Evolutionary conservation across 495 filamentous ascomycete genomes (phyloP).

Genomic region (Niebla homalea): DNA sequence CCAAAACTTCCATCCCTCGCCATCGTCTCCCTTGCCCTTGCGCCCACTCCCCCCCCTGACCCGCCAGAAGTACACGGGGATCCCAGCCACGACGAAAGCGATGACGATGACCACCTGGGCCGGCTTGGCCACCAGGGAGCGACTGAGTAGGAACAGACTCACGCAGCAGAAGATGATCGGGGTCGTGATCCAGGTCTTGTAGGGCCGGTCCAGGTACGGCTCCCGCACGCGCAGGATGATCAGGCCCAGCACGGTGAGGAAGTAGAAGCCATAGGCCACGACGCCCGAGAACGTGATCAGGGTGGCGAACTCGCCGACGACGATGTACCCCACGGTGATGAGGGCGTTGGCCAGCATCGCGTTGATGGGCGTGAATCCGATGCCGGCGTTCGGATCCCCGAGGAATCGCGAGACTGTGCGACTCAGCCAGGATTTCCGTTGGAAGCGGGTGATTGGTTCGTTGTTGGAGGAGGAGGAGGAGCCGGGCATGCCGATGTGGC

Average conservation of each 20-base stretch:
- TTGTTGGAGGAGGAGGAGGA: slow-evolving; percentile 21
- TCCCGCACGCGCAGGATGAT: slow-evolving; percentile 85
- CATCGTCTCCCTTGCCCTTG: slow-evolving; percentile 30
- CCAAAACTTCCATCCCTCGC: slow-evolving; percentile 51
- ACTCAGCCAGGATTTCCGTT: slow-evolving; percentile 44
- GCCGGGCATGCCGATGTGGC: slow-evolving; percentile 61
- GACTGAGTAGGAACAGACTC: slow-evolving; percentile 75
- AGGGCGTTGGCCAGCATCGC: slow-evolving; percentile 69
- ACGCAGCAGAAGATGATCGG: slow-evolving; percentile 98
- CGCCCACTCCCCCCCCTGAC: slow-evolving; percentile 44
- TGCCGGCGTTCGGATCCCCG: slow-evolving; percentile 45
- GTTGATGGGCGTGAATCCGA: slow-evolving; percentile 74
- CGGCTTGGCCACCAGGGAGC: slow-evolving; percentile 82
- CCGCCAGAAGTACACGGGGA: slow-evolving; percentile 82
- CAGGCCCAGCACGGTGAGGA: slow-evolving; percentile 82
- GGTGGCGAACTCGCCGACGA: slow-evolving; percentile 80
- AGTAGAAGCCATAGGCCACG: slow-evolving; percentile 93
- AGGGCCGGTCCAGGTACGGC: slow-evolving; percentile 76
- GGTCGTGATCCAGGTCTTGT: slow-evolving; percentile 89
- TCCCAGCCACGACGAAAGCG: slow-evolving; percentile 65
- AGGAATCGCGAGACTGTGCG: slow-evolving; percentile 43
- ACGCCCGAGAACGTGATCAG: slow-evolving; percentile 95
- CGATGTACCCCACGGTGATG: slow-evolving; percentile 61
- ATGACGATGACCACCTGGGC: slow-evolving; percentile 77
- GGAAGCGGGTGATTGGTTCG: slow-evolving; percentile 29